These are phyloP conservation scores for Kwoniella botswanensis DNA, from an alignment of 768 basidiomycete species.

Conservation along the genomic window DNA sequence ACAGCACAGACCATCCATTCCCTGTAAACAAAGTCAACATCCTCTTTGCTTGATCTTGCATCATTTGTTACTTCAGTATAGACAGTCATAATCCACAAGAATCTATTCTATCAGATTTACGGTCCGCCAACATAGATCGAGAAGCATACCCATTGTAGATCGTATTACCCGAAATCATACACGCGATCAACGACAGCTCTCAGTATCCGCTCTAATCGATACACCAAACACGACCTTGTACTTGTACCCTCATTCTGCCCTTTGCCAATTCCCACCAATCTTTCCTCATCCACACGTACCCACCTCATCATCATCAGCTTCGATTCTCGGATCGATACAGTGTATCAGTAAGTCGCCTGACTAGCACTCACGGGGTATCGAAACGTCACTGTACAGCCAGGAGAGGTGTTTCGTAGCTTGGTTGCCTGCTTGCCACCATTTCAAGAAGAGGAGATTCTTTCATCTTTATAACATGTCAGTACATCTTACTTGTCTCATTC, in stretches of 20 bases:
- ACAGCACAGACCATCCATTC: not conserved
- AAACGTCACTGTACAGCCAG: not conserved
- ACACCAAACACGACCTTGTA: not conserved
- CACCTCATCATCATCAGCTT: slow-evolving; percentile 8
- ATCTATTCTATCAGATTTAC: not conserved
- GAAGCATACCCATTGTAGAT: not conserved
- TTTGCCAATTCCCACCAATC: slow-evolving; percentile 8
- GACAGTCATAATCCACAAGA: not conserved
- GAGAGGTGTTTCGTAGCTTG: slow-evolving; percentile 3
- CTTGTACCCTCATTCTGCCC: not conserved
- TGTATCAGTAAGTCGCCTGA: not conserved
- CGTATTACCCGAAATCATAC: not conserved
- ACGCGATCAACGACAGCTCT: not conserved
- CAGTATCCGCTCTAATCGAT: not conserved
- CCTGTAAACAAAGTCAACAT: not conserved
- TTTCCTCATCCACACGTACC: slow-evolving; percentile 17
- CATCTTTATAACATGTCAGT: not conserved
- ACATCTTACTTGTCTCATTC: not conserved
- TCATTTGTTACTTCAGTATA: not conserved
- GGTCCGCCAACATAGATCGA: not conserved
- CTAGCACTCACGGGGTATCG: not conserved
- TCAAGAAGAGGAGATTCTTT: not conserved
- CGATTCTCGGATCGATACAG: slow-evolving; percentile 1
- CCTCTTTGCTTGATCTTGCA: not conserved
- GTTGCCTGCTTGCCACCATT: not conserved